phyloP scores from a whole-genome alignment of 306 rosid species.

The Vigna reflexopilosa region DNA sequence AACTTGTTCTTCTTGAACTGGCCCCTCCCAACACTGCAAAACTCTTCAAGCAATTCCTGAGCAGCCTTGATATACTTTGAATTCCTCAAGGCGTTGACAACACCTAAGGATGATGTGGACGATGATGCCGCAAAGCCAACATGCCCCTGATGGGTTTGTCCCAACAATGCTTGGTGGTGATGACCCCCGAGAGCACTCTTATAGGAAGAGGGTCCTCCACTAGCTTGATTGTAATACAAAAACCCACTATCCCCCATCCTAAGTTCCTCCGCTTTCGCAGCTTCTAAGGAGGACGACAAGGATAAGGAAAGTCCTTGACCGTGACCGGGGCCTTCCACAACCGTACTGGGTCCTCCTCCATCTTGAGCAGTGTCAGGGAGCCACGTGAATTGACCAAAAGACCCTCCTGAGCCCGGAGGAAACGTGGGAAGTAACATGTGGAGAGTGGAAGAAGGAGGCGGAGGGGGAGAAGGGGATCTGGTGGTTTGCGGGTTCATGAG shows the following conservation, averaged over 20 bases:
- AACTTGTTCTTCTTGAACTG: slow-evolving; percentile 79
- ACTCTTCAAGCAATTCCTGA: slow-evolving; percentile 81
- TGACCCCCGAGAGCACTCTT: slow-evolving; percentile 44
- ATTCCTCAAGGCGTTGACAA: slow-evolving; percentile 72
- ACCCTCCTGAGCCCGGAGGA: slow-evolving; percentile 57
- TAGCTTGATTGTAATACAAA: slow-evolving; percentile 56
- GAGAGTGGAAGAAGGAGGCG: slow-evolving; percentile 64
- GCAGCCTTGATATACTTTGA: slow-evolving; percentile 78
- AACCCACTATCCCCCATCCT: slow-evolving; percentile 60
- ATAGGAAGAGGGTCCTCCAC: slow-evolving; percentile 52
- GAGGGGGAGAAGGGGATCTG: slow-evolving; percentile 81
- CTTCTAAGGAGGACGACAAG: slow-evolving; percentile 65
- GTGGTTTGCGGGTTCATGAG: slow-evolving; percentile 87
- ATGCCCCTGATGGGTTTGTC: slow-evolving; percentile 52
- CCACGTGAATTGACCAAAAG: slow-evolving; percentile 80
- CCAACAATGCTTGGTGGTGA: slow-evolving; percentile 29
- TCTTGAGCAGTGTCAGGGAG: slow-evolving; percentile 2
- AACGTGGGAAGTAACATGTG: slow-evolving; percentile 73
- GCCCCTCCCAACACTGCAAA: slow-evolving; percentile 88
- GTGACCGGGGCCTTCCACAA: slow-evolving; percentile 52
- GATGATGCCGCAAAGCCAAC: slow-evolving; percentile 53
- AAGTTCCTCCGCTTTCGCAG: slow-evolving; percentile 68
- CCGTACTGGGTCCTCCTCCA: slow-evolving; percentile 23
- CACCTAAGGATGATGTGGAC: slow-evolving; percentile 54
- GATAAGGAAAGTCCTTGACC: slow-evolving; percentile 78